These are phyloP conservation scores for Emmonsiellopsis sp. DNA, from an alignment of 2,329 filamentous ascomycete species.

Conservation along the genomic window DNA sequence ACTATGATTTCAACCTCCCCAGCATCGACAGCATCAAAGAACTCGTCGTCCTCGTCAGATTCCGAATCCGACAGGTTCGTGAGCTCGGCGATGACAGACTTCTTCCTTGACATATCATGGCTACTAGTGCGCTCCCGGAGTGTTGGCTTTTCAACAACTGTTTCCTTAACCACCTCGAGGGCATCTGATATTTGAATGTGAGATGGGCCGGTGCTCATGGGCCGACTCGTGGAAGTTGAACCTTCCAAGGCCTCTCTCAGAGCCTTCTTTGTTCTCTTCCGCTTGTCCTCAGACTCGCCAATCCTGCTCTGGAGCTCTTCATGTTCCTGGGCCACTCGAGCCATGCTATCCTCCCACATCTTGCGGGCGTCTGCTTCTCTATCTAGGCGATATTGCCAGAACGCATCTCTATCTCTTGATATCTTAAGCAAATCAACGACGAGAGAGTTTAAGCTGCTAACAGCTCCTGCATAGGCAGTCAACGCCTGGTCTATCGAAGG, in stretches of 20 bases:
- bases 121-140: conserved; percentile 7
- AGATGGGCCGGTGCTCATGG: conserved; percentile 22
- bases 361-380: conserved; percentile 83
- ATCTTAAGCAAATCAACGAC: conserved; percentile 84
- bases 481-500: conserved; percentile 67
- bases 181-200: conserved; percentile 26
- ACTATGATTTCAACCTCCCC: conserved; percentile 60
- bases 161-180: conserved; percentile 28
- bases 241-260: conserved; percentile 73
- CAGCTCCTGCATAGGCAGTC: conserved; percentile 77
- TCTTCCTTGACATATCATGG: conserved; percentile 40
- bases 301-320: conserved; percentile 82
- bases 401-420: conserved; percentile 84
- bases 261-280: conserved; percentile 79
- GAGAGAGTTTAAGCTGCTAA: conserved; percentile 75
- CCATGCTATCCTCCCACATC: conserved; percentile 99
- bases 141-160: conserved; percentile 24
- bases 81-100: conserved; percentile 58
- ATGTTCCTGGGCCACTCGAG: conserved; percentile 87
- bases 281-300: conserved; percentile 82
- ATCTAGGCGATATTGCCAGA: conserved; percentile 93
- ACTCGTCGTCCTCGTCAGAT: conserved; percentile 79
- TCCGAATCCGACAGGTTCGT: conserved; percentile 67
- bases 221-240: conserved; percentile 32
- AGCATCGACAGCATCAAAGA: conserved; percentile 93